phyloP scores from a whole-genome alignment of 2,329 filamentous ascomycete species.

The Ceratocystis albifundus region DNA sequence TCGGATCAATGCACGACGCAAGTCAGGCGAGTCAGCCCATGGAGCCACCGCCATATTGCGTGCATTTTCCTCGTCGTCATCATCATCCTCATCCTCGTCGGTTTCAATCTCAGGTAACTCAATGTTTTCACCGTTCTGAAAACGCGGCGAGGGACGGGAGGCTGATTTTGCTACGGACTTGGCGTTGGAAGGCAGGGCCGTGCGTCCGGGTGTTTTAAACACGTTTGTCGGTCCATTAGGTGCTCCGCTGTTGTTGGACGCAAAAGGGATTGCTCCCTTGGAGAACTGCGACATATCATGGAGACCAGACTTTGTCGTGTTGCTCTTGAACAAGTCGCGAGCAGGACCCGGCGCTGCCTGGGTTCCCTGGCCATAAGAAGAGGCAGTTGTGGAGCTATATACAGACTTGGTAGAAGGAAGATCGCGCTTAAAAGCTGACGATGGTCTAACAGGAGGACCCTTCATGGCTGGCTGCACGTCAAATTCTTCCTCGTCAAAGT shows the following conservation, averaged over 20 bases:
- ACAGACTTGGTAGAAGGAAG: slow-evolving; percentile 26
- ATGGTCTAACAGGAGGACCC: slow-evolving; percentile 75
- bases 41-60: slow-evolving; percentile 30
- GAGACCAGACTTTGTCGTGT: slow-evolving; percentile 47
- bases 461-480: slow-evolving; percentile 52
- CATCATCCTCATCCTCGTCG: slow-evolving; percentile 77
- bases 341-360: slow-evolving; percentile 40
- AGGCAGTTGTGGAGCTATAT: slow-evolving; percentile 27
- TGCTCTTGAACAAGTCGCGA: slow-evolving; percentile 52
- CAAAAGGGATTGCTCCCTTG: slow-evolving; percentile 82
- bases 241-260: slow-evolving; percentile 46
- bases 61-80: slow-evolving; percentile 38
- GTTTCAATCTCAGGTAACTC: slow-evolving; percentile 91
- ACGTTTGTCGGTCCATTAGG: slow-evolving; percentile 32
- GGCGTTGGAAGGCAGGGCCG: slow-evolving; percentile 31
- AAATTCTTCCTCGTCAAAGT: slow-evolving; percentile 50
- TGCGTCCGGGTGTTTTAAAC: slow-evolving; percentile 60
- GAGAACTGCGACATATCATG: slow-evolving; percentile 76
- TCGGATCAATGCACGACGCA: slow-evolving; percentile 60
- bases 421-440: slow-evolving; percentile 54
- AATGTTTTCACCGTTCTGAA: slow-evolving; percentile 80
- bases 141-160: slow-evolving; percentile 64
- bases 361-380: slow-evolving; percentile 45
- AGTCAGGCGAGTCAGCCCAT: slow-evolving; percentile 82
- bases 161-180: slow-evolving; percentile 52